These are phyloP conservation scores for Cyclotella sp. DNA, from an alignment of 108 stramenopile species.

Conservation along the genomic window DNA sequence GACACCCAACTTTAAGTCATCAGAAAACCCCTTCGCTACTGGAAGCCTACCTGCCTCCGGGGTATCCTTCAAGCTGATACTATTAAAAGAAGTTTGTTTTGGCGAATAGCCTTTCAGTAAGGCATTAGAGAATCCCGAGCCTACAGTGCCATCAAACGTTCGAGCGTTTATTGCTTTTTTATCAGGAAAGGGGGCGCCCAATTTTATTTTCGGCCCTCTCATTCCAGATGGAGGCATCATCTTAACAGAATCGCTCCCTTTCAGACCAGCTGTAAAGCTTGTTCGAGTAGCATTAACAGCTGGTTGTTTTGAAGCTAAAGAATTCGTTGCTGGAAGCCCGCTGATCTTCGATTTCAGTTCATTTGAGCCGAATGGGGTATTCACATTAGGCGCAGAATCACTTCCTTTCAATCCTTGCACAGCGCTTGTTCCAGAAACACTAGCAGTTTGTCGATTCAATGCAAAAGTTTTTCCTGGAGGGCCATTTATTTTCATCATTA, in stretches of 20 bases:
- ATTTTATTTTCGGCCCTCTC: background rate
- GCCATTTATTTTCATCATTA: too few species aligned
- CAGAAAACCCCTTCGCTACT: background rate
- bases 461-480: too few species aligned
- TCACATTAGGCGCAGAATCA: background rate
- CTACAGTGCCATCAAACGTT: too few species aligned
- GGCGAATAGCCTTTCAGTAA: background rate
- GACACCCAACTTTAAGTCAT: background rate
- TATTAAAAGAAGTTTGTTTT: background rate
- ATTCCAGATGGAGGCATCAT: background rate
- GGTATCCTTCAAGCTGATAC: background rate
- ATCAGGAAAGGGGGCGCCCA: too few species aligned
- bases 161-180: too few species aligned
- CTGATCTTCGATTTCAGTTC: background rate
- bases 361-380: background rate
- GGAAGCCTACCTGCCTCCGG: background rate
- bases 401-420: too few species aligned
- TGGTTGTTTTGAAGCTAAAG: background rate
- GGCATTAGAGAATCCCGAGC: background rate
- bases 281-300: too few species aligned
- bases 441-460: too few species aligned
- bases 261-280: too few species aligned
- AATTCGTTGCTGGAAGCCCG: background rate
- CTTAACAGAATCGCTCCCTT: too few species aligned
- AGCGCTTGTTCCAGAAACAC: too few species aligned